These are phyloP conservation scores for Croton setiger DNA, from an alignment of 441 rosid species.

Conservation along the genomic window DNA sequence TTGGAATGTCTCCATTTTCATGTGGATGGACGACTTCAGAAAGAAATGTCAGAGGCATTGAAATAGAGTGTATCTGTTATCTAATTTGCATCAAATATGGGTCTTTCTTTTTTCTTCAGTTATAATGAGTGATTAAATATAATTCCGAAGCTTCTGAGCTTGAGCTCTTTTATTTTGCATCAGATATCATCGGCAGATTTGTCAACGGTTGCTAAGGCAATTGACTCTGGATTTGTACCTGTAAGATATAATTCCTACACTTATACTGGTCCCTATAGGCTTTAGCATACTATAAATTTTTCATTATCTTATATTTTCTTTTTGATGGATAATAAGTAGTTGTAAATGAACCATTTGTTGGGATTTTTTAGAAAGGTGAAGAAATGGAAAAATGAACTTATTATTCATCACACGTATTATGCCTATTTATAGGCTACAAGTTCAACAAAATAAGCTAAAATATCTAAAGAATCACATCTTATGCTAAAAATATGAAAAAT, in stretches of 20 bases:
- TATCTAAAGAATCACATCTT: too few species aligned
- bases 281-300: constrained; percentile 6
- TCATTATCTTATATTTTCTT: neutral
- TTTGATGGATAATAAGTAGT: neutral
- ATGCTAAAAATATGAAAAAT: too few species aligned
- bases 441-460: too few species aligned
- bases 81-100: neutral
- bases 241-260: constrained; percentile 45
- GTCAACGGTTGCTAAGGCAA: constrained; percentile 55
- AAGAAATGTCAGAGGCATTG: constrained; percentile 61
- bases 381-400: too few species aligned
- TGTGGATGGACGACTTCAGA: constrained; percentile 83
- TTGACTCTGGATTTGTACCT: constrained; percentile 83
- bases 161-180: constrained; percentile 18
- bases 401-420: too few species aligned
- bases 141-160: constrained; percentile 15
- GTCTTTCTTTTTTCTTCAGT: neutral
- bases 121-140: neutral
- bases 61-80: constrained; percentile 7
- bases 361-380: too few species aligned
- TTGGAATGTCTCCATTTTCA: constrained; percentile 87
- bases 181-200: constrained; percentile 73
- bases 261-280: neutral
- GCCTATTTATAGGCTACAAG: too few species aligned
- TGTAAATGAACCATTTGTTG: neutral